These are phyloP conservation scores for Ophiocytium majus DNA, from an alignment of 352 stramenopile genomes.

Conservation along the genomic window DNA sequence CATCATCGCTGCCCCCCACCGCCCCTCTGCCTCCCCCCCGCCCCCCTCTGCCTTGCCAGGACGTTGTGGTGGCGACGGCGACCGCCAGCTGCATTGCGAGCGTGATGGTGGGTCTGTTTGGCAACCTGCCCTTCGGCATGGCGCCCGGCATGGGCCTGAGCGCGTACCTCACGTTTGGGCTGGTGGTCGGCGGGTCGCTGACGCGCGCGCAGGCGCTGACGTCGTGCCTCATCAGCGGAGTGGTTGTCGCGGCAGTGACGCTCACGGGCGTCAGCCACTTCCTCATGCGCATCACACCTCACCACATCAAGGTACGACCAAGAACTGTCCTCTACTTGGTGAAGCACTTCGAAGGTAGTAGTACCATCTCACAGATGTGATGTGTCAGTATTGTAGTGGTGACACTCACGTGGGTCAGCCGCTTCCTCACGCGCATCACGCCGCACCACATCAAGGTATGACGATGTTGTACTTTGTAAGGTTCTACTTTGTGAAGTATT, in stretches of 20 bases:
- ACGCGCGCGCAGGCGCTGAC: constrained; percentile 60
- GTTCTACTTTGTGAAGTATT: too few relatives aligned
- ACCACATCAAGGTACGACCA: background rate
- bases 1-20: too few relatives aligned
- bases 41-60: background rate
- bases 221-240: constrained; percentile 55
- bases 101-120: constrained; percentile 62
- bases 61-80: constrained; percentile 61
- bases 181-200: constrained; percentile 59
- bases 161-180: constrained; percentile 62
- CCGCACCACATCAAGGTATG: background rate
- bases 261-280: background rate
- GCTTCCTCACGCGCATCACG: background rate
- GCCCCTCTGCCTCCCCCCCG: background rate
- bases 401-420: background rate
- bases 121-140: constrained; percentile 65
- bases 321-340: too few relatives aligned
- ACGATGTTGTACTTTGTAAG: too few relatives aligned
- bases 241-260: constrained; percentile 33
- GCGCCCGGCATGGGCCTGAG: constrained; percentile 62
- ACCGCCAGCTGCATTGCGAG: constrained; percentile 52
- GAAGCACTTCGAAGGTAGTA: too few relatives aligned
- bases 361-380: too few relatives aligned
- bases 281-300: constrained; percentile 13
- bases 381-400: too few relatives aligned